Conservation (phyloP, 805 yeast genomes). For the Starmera quercuum region DNA sequence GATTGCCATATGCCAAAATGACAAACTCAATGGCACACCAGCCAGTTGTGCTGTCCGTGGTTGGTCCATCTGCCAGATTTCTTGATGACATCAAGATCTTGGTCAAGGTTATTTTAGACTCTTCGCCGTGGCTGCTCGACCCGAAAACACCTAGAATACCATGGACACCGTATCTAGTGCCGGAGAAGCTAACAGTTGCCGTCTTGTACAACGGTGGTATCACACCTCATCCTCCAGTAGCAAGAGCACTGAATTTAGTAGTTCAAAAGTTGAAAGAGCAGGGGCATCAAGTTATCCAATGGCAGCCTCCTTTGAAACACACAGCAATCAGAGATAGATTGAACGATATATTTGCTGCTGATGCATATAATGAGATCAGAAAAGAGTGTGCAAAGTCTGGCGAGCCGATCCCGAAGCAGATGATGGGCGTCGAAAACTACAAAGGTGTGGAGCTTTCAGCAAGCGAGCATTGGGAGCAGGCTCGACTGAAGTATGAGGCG, state of each 20-base stretch:
- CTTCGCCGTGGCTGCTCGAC: slow-evolving; percentile 39
- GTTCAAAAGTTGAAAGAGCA: slow-evolving; percentile 24
- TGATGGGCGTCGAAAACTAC: not conserved
- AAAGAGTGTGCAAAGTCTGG: not conserved
- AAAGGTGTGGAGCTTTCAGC: not conserved
- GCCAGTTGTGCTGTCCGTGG: slow-evolving; percentile 24
- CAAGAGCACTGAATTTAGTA: slow-evolving; percentile 33
- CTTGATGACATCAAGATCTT: slow-evolving; percentile 22
- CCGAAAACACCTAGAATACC: slow-evolving; percentile 43
- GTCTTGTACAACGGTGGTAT: slow-evolving; percentile 34
- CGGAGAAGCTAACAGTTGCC: slow-evolving; percentile 35
- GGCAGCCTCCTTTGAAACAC: slow-evolving; percentile 38
- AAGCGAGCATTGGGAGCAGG: slow-evolving; percentile 28
- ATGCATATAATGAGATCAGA: not conserved
- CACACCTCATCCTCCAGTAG: slow-evolving; percentile 42
- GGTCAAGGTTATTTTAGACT: slow-evolving; percentile 31
- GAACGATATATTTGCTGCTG: not conserved
- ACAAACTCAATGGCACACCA: slow-evolving; percentile 25
- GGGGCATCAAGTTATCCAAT: slow-evolving; percentile 45
- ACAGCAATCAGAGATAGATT: slow-evolving; percentile 35
- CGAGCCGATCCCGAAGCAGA: not conserved
- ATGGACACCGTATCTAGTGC: slow-evolving; percentile 31
- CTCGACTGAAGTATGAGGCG: slow-evolving; percentile 19
- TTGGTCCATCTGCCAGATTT: slow-evolving; percentile 26
- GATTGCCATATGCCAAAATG: slow-evolving; percentile 19